phyloP scores from a whole-genome alignment of 1,284 basidiomycete genomes.

The Trametes polyzona region DNA sequence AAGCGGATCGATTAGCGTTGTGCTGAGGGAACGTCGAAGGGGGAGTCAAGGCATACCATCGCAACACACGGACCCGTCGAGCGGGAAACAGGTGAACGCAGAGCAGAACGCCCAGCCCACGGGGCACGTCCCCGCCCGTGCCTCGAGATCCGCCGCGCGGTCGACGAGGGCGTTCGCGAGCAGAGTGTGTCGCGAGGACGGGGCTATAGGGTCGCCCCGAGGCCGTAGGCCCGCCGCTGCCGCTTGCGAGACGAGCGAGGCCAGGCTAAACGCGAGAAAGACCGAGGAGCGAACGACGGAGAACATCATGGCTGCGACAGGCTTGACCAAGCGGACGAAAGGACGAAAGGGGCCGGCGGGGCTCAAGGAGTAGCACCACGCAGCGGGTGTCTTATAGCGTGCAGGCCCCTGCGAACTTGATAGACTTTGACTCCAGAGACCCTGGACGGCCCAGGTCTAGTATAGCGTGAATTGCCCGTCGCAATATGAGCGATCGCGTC shows the following conservation, averaged over 20 bases:
- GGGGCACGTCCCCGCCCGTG: constrained; percentile 13
- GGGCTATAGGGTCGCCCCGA: background rate
- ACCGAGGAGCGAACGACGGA: background rate
- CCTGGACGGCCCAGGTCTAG: too few species aligned
- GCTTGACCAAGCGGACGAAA: background rate
- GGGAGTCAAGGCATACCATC: background rate
- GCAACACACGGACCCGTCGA: constrained; percentile 24
- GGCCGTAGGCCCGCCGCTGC: background rate
- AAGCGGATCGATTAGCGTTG: too few species aligned
- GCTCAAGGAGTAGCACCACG: background rate
- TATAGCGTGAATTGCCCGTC: background rate
- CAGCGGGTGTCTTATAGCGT: background rate
- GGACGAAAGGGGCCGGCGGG: background rate
- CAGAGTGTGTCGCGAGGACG: background rate
- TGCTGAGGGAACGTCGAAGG: background rate
- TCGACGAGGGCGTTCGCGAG: background rate
- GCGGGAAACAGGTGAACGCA: constrained; percentile 20
- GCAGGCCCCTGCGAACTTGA: too few species aligned
- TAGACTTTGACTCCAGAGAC: too few species aligned
- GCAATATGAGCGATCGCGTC: background rate
- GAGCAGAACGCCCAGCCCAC: constrained; percentile 22
- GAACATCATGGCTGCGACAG: background rate
- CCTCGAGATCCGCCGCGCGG: background rate
- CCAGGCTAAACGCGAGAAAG: background rate
- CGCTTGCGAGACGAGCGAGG: background rate